These are phyloP conservation scores for Decorospora gaudefroyi DNA, from an alignment of 2,329 filamentous ascomycete genomes.

Conservation along the genomic window DNA sequence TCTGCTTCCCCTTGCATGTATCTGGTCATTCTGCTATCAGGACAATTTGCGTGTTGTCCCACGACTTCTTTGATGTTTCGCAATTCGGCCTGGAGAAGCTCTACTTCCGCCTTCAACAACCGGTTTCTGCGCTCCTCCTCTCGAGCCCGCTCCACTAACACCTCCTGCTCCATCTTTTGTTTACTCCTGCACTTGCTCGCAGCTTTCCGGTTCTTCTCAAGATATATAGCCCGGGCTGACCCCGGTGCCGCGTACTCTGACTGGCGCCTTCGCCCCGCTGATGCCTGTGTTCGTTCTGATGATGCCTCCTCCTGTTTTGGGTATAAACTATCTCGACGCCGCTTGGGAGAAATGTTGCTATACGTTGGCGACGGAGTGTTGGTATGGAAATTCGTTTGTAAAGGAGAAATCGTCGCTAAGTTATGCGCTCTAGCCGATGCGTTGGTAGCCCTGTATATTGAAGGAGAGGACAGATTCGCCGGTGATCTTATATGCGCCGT, in stretches of 20 bases:
- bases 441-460: not conserved
- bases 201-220: slow-evolving; percentile 71
- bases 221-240: slow-evolving; percentile 42
- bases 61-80: slow-evolving; percentile 32
- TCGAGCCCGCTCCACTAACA: slow-evolving; percentile 53
- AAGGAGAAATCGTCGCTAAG: slow-evolving; percentile 1
- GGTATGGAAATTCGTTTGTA: slow-evolving; percentile 4
- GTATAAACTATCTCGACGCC: slow-evolving; percentile 1
- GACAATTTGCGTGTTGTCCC: slow-evolving; percentile 30
- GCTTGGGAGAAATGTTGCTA: not conserved
- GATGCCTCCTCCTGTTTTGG: slow-evolving; percentile 3
- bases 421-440: not conserved
- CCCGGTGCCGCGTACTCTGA: slow-evolving; percentile 30
- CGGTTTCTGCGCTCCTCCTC: slow-evolving; percentile 38
- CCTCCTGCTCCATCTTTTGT: slow-evolving; percentile 60
- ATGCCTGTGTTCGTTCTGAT: slow-evolving; percentile 2
- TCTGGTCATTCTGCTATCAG: slow-evolving; percentile 27
- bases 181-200: slow-evolving; percentile 74
- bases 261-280: slow-evolving; percentile 19
- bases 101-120: slow-evolving; percentile 35
- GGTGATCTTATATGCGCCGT: not conserved
- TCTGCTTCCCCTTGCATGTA: slow-evolving; percentile 39
- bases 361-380: not conserved
- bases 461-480: not conserved
- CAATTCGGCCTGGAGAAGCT: slow-evolving; percentile 30